A percentile compares a stretch with the other conserved stretches of the same genome.
These are phyloP conservation scores for Mycena haematopus DNA, from an alignment of 768 basidiomycete genomes.

Conservation along the genomic window DNA sequence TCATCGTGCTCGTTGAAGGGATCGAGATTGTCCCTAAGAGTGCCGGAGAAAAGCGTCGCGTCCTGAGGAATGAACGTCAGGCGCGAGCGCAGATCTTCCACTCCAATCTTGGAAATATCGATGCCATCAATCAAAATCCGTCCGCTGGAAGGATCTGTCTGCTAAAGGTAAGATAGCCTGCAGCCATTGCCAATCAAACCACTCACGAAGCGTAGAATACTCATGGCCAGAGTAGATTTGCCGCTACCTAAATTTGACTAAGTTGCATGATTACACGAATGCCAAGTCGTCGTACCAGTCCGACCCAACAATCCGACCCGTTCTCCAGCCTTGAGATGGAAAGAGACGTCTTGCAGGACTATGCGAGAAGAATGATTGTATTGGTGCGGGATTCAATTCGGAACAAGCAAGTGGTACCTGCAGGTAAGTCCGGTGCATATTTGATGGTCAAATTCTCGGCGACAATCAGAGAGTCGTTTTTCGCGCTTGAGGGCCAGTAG, in stretches of 20 bases:
- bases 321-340: slow-evolving; percentile 73
- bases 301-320: slow-evolving; percentile 78
- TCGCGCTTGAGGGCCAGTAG: slow-evolving; percentile 87
- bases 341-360: slow-evolving; percentile 80
- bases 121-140: slow-evolving; percentile 72
- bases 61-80: slow-evolving; percentile 60
- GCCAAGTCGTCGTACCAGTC: slow-evolving; percentile 33
- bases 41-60: slow-evolving; percentile 68
- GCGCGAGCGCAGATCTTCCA: slow-evolving; percentile 44
- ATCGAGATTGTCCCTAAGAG: slow-evolving; percentile 35
- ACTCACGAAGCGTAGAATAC: slow-evolving; percentile 64
- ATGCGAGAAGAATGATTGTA: too few relatives aligned
- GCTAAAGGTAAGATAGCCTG: neutral
- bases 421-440: slow-evolving; percentile 85
- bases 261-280: too few relatives aligned
- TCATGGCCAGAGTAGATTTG: slow-evolving; percentile 73
- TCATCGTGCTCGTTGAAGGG: slow-evolving; percentile 69
- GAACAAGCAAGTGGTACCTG: slow-evolving; percentile 31
- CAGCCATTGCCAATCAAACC: neutral
- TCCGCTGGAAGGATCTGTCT: slow-evolving; percentile 64
- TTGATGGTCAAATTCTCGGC: slow-evolving; percentile 83
- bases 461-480: slow-evolving; percentile 60
- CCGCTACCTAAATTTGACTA: slow-evolving; percentile 41
- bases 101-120: slow-evolving; percentile 68
- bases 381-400: neutral